These are phyloP conservation scores for Alternaria postmessia DNA, from an alignment of 2,329 filamentous ascomycete genomes.

Conservation along the genomic window DNA sequence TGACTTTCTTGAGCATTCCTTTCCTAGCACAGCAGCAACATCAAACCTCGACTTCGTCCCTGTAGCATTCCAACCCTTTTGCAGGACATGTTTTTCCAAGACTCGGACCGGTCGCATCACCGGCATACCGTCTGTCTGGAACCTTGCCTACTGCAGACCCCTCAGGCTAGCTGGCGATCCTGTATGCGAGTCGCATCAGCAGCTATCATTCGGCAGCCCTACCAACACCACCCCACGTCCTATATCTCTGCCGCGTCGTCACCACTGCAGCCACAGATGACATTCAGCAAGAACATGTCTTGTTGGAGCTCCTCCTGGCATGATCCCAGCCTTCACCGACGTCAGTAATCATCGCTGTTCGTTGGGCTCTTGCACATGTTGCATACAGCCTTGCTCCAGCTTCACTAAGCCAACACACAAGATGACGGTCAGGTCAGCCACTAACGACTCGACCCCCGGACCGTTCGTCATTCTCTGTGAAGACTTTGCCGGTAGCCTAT, in stretches of 20 bases:
- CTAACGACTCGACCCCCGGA: conserved; percentile 26
- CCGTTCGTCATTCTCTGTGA: conserved; percentile 23
- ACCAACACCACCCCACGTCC: conserved; percentile 16
- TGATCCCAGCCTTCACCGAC: conserved; percentile 17
- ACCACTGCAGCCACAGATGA: conserved; percentile 8
- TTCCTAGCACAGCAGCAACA: neutral
- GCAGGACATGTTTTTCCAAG: neutral
- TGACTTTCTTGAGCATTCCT: neutral
- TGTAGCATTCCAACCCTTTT: neutral
- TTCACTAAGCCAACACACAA: conserved; percentile 17
- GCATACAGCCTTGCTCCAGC: conserved; percentile 30
- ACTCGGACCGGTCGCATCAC: neutral
- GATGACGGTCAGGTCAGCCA: conserved; percentile 34
- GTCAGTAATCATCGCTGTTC: conserved; percentile 8
- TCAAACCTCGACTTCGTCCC: neutral
- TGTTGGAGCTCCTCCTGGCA: conserved; percentile 21
- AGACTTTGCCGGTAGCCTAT: conserved; percentile 47
- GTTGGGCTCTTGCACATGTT: conserved; percentile 17
- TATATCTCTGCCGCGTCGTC: neutral
- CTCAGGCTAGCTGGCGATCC: conserved; percentile 26
- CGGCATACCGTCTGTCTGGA: conserved; percentile 7
- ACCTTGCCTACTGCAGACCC: conserved; percentile 9
- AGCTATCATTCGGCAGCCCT: conserved; percentile 40
- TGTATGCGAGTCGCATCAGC: conserved; percentile 24
- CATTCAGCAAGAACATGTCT: conserved; percentile 23